Evolutionary conservation across 2,329 filamentous ascomycete genomes (phyloP).

Genomic region (Phialophora verrucosa): DNA sequence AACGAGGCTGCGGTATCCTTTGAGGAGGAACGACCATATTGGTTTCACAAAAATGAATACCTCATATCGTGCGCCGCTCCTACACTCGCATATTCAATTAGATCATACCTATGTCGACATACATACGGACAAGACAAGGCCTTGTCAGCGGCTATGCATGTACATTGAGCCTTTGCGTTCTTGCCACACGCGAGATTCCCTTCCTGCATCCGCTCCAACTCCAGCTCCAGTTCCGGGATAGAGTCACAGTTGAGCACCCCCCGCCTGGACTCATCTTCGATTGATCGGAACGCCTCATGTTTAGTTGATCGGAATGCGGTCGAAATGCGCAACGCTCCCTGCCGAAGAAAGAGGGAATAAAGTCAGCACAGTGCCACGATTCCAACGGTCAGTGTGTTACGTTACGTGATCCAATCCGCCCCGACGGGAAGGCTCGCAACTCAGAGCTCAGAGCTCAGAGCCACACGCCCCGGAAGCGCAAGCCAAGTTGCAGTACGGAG

Average conservation of each 20-base stretch:
- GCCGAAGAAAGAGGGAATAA: no score
- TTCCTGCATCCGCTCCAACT: neutral
- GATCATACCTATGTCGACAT: no score
- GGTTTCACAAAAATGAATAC: no score
- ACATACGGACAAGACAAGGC: neutral
- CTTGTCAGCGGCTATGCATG: neutral
- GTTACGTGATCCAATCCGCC: no score
- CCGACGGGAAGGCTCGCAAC: no score
- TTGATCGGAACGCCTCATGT: conserved; percentile 19
- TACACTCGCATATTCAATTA: no score
- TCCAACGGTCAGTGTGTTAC: no score
- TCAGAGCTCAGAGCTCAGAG: neutral
- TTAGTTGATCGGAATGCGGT: conserved; percentile 28
- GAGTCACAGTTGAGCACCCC: neutral
- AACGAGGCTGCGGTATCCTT: no score
- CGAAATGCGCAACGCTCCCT: conserved; percentile 25
- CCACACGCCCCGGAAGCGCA: neutral
- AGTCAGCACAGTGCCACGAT: conserved; percentile 2
- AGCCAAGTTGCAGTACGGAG: neutral
- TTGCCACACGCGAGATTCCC: no score
- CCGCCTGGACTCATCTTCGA: neutral
- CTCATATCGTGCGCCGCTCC: no score
- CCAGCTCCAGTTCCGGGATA: neutral
- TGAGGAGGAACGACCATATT: no score
- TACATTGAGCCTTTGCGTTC: neutral